These are phyloP conservation scores for Yarrowia galli DNA, from an alignment of 1,139 yeast genomes.

Conservation along the genomic window DNA sequence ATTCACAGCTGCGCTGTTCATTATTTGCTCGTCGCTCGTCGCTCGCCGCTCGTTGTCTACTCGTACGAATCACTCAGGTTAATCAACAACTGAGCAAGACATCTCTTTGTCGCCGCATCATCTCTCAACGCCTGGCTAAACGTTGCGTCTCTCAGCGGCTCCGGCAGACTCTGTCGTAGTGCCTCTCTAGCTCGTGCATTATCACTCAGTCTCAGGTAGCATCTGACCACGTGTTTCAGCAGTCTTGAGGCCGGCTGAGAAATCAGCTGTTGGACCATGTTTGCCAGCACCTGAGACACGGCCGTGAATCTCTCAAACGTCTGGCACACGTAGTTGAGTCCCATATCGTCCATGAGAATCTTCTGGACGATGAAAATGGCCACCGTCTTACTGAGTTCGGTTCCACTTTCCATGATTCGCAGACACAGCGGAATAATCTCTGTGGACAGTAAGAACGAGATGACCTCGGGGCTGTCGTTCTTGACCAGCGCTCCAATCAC, in stretches of 20 bases:
- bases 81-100: constrained; percentile 80
- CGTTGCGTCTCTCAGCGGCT: constrained; percentile 88
- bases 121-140: constrained; percentile 80
- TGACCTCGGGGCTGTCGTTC: constrained; percentile 94
- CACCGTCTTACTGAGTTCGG: constrained; percentile 92
- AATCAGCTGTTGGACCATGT: constrained; percentile 87
- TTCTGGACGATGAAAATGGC: constrained; percentile 95
- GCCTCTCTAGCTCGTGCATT: constrained; percentile 91
- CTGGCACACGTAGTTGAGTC: constrained; percentile 89
- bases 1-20: neutral
- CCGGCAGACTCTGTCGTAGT: constrained; percentile 82
- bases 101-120: constrained; percentile 86
- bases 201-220: constrained; percentile 89
- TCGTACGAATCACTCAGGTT: constrained; percentile 58
- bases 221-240: constrained; percentile 90
- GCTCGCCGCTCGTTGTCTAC: neutral
- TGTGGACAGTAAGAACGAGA: constrained; percentile 85
- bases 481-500: constrained; percentile 97
- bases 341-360: constrained; percentile 88
- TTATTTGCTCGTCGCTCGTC: neutral
- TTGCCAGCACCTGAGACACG: constrained; percentile 84
- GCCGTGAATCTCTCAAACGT: constrained; percentile 95
- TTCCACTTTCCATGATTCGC: constrained; percentile 93
- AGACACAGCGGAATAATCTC: constrained; percentile 95
- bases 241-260: constrained; percentile 77